Conservation (phyloP, 306 rosid genomes). For the Castanea sativa region DNA sequence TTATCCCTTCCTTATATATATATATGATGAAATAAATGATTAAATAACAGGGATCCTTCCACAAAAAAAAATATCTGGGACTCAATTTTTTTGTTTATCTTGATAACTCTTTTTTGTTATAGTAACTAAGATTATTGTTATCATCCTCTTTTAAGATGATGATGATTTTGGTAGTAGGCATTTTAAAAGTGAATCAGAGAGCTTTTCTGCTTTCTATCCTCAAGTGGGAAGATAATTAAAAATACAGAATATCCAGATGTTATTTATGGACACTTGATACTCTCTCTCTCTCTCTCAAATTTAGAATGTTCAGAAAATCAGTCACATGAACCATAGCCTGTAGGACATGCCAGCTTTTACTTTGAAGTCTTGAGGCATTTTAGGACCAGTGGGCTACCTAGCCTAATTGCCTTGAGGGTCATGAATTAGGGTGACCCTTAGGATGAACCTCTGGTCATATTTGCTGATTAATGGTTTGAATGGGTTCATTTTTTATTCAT, state of each 20-base stretch:
- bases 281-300: slow-evolving; percentile 4
- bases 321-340: slow-evolving; percentile 20
- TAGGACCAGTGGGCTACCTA: background rate
- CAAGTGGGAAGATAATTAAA: background rate
- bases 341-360: slow-evolving; percentile 7
- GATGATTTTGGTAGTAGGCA: background rate
- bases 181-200: background rate
- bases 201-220: background rate
- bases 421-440: background rate
- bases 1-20: slow-evolving; percentile 13
- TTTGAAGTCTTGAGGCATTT: background rate
- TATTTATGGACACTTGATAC: background rate
- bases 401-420: background rate
- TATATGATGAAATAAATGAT: slow-evolving; percentile 9
- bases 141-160: background rate
- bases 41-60: slow-evolving; percentile 12
- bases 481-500: slow-evolving; percentile 13
- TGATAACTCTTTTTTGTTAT: background rate
- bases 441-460: background rate
- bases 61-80: background rate
- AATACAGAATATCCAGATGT: background rate
- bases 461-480: slow-evolving; percentile 5
- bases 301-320: slow-evolving; percentile 1
- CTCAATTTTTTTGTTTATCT: background rate
- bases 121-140: background rate